Base-by-base conservation (phyloP, 345 rosid genomes). In the Gossypium bickii region DNA sequence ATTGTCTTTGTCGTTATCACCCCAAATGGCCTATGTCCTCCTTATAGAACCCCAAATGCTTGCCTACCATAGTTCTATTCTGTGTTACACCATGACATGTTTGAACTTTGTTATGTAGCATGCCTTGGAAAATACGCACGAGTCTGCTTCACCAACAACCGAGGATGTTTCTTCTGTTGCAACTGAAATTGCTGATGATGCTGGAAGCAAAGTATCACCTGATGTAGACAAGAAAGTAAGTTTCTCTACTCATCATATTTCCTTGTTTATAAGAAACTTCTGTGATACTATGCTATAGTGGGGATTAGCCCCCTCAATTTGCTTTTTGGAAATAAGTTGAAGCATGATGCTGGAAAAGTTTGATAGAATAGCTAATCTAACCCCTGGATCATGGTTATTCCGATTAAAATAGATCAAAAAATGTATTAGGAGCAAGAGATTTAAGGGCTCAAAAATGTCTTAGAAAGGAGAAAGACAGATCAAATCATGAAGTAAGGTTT, bases 161-260 rank as follows among this genome's bases (percentile, higher is more conserved):
- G 47, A 77, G 74, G 91, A 87, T 76, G 80, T 79, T 55, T 17
- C 79, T 78, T 45, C 80, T 38, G 80, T 68, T 59, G 78, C 58
- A 72, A 77, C 87, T 78, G 89, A 82, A 73, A 76, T 76, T 72
- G 83, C 61, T 76, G 81, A 64, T 59, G 80, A 73, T 72, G 73
- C 76, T 55, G 80, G 76, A 79, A 81, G 65, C 65, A 82, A 81
- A 83, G 81, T 24, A 65, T 70, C 81, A 81, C 75, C 18, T 70
- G 82, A 80, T 72, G 80, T 83, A 80, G 84, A 53, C 65, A 61
- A 20, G 74, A 82, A 82, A 51, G 69, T 86, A 77, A 72, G 72
- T 74, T 67, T 77, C 43, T 52, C 68, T 16, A 56, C 8, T 55
- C 41, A 44, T 15, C 71, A 38, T 41, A 60, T 60, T 51, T 71